Percentiles rank a stretch among this genome's conserved stretches.
These are phyloP conservation scores for Papiliotrema fonsecae DNA, from an alignment of 1,284 basidiomycete genomes.

Conservation along the genomic window DNA sequence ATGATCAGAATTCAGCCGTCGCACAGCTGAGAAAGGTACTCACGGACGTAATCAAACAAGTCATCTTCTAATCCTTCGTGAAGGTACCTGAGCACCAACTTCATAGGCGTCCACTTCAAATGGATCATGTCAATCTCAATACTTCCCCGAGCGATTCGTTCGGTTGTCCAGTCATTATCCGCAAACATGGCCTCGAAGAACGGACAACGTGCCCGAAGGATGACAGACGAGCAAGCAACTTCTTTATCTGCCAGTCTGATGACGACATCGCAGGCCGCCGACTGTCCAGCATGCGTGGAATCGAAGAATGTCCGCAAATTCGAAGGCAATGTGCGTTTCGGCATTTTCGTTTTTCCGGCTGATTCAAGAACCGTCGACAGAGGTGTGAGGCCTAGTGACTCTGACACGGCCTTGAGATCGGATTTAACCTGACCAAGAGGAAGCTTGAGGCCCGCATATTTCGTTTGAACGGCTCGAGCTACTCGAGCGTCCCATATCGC, in stretches of 20 bases:
- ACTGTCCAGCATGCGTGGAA: conserved; percentile 31
- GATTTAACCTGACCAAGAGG: conserved; percentile 56
- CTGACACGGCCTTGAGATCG: conserved; percentile 59
- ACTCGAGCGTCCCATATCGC: conserved; percentile 83
- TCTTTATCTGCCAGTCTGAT: conserved; percentile 66
- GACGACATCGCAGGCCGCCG: conserved; percentile 59
- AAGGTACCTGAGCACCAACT: conserved; percentile 70
- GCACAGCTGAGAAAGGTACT: conserved; percentile 27
- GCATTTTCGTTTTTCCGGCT: conserved; percentile 35
- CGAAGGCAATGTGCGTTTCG: conserved; percentile 26
- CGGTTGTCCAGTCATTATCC: conserved; percentile 72
- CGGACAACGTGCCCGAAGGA: conserved; percentile 75
- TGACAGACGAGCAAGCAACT: conserved; percentile 65
- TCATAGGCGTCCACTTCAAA: conserved; percentile 68
- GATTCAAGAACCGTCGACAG: conserved; percentile 36
- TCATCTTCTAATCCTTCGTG: conserved; percentile 71
- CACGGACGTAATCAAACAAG: conserved; percentile 69
- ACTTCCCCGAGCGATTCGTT: conserved; percentile 54
- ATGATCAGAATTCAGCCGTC: neutral
- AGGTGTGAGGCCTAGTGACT: conserved; percentile 52
- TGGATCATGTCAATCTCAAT: conserved; percentile 69
- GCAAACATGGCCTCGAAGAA: conserved; percentile 86
- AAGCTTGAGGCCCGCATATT: conserved; percentile 50
- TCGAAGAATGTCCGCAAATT: conserved; percentile 48
- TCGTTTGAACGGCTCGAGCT: conserved; percentile 51